phyloP scores from a whole-genome alignment of 2,329 filamentous ascomycete genomes.

The Tolypocladium tundrense region DNA sequence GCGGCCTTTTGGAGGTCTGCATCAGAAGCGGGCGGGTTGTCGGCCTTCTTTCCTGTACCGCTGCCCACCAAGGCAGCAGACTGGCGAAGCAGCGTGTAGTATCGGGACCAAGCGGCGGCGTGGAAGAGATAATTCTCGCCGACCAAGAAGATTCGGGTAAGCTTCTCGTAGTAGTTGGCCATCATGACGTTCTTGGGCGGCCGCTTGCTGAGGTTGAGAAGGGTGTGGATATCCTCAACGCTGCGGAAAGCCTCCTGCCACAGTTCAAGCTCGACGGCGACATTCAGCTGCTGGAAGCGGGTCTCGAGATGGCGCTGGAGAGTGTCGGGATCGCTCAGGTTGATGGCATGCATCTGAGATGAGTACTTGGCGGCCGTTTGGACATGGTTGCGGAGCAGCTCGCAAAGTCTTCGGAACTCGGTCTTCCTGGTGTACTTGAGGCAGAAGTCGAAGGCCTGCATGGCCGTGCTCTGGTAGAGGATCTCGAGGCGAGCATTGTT shows the following conservation, averaged over 20 bases:
- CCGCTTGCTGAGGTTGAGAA: slow-evolving; percentile 95
- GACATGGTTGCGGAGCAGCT: slow-evolving; percentile 95
- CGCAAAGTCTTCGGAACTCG: slow-evolving; percentile 96
- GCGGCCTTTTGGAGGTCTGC: slow-evolving; percentile 88
- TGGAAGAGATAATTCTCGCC: slow-evolving; percentile 99
- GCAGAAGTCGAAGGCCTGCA: slow-evolving; percentile 98
- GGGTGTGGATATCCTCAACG: slow-evolving; percentile 96
- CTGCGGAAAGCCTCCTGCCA: slow-evolving; percentile 99
- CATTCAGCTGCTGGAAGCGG: slow-evolving; percentile 95
- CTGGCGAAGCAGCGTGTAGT: slow-evolving; percentile 92
- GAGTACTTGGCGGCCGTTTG: slow-evolving; percentile 99
- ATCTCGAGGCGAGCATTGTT: slow-evolving; percentile 97
- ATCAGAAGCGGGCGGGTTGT: slow-evolving; percentile 84
- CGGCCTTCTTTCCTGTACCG: slow-evolving; percentile 83
- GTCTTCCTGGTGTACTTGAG: slow-evolving; percentile 98
- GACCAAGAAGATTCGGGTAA: slow-evolving; percentile 95
- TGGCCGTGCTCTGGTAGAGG: slow-evolving; percentile 96
- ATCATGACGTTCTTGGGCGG: slow-evolving; percentile 99
- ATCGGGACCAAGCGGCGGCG: slow-evolving; percentile 91
- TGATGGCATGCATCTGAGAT: slow-evolving; percentile 98
- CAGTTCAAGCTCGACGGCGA: slow-evolving; percentile 92
- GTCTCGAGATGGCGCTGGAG: slow-evolving; percentile 96
- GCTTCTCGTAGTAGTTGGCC: slow-evolving; percentile 99
- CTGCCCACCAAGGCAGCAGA: slow-evolving; percentile 74
- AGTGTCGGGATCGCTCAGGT: slow-evolving; percentile 93